Base-by-base conservation (phyloP, 2,329 filamentous ascomycete species). In the Pezicula neosporulosa region DNA sequence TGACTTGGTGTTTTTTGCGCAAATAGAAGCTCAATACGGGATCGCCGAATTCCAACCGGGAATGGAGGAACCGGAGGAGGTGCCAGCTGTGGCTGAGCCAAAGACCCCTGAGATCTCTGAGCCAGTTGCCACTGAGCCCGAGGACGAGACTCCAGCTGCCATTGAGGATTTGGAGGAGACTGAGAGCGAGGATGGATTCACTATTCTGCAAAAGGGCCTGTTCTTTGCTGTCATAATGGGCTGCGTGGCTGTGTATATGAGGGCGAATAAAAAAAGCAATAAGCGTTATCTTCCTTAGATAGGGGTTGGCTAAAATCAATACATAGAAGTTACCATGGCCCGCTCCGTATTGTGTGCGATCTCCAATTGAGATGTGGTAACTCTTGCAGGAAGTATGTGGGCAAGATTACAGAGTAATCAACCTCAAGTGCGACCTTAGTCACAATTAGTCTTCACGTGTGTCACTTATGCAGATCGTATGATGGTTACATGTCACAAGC, bases 161-260 rank as follows among this genome's bases (percentile, higher is more conserved):
- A 45, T 39, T 43, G 42, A 43, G 13, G 57, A 62, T 19, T 69
- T 66, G 43, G 68, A 63, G 48, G 53, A 62, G n/a, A 53, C 63
- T 6, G 51, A 53, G 16, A 53, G 50, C 44, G 63, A 62, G 49
- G 56, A 61, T 24, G 70, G 68, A 30, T 77, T 68, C 69, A 72
- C 71, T 19, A 60, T 75, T 55, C 33, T 77, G 53, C 73, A 77
- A 60, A 82, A 80, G 70, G 71, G 69, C n/a, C 63, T 77, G 44
- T 63, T 82, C 47, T 75, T 81, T 58, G 70, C 67, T 41, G 68
- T 78, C 46, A 71, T 83, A 51, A 56, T 78, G 37, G 71, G 66
- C 24, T 74, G 69, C 47, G 63, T 82, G 46, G 73, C 64, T 24
- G 59, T 72, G 43, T 79, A 74, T 64, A 47, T 80, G 48, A 72